Percentiles rank a stretch among this genome's conserved stretches.
These are phyloP conservation scores for Crithidia sp. DNA, from an alignment of 208 protist genomes.

Conservation along the genomic window DNA sequence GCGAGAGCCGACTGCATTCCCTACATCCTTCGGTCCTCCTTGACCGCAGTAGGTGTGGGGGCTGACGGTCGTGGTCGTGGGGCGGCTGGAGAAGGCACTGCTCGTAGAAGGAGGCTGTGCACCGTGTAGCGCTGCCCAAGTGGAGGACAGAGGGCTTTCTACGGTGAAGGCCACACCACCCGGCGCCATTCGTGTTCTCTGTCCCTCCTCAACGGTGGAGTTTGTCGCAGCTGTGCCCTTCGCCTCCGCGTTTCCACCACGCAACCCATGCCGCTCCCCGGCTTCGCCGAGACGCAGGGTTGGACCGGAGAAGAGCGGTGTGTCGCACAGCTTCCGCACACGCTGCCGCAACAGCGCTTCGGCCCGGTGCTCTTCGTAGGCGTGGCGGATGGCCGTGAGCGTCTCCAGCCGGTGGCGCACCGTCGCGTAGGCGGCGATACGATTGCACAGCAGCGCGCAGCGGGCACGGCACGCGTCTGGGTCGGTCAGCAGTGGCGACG, in stretches of 20 bases:
- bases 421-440: slow-evolving; percentile 59
- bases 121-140: slow-evolving; percentile 15
- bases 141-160: not conserved
- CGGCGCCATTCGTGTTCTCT: not conserved
- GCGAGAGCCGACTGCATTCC: no score
- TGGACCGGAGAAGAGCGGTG: not conserved
- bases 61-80: no score
- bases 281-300: slow-evolving; percentile 6
- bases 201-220: no score
- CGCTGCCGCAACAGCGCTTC: slow-evolving; percentile 34
- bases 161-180: slow-evolving; percentile 2
- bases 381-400: slow-evolving; percentile 38
- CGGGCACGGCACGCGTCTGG: slow-evolving; percentile 47
- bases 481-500: slow-evolving; percentile 65
- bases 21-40: no score
- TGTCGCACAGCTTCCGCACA: slow-evolving; percentile 28
- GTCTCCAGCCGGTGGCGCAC: slow-evolving; percentile 52
- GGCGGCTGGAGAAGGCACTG: no score
- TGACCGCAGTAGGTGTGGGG: no score
- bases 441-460: slow-evolving; percentile 67
- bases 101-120: no score
- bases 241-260: no score
- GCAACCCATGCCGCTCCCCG: no score
- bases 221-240: no score
- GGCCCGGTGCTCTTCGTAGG: slow-evolving; percentile 26